Conservation (phyloP, 345 rosid species). For the Gossypium turneri region DNA sequence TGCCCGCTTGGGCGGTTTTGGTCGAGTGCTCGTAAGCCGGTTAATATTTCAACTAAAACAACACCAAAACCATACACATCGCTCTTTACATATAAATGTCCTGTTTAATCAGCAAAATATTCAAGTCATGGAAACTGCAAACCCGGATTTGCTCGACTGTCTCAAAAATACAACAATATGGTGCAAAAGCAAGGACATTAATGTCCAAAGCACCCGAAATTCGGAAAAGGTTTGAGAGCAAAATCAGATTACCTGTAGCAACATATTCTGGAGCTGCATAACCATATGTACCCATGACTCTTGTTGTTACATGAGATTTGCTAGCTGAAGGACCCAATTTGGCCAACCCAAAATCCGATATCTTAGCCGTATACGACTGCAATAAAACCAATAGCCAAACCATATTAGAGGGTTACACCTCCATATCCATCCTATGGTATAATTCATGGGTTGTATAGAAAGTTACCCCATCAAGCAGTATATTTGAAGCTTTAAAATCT, state of each 20-base stretch:
- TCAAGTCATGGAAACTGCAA: neutral
- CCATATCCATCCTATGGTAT: neutral
- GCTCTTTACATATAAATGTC: slow-evolving; percentile 91
- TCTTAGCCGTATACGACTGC: slow-evolving; percentile 80
- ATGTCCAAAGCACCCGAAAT: slow-evolving; percentile 4
- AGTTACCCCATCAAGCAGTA: slow-evolving; percentile 82
- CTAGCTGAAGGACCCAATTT: slow-evolving; percentile 95
- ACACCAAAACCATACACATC: slow-evolving; percentile 95
- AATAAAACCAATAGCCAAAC: slow-evolving; percentile 8
- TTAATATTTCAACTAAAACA: slow-evolving; percentile 79
- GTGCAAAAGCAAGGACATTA: neutral
- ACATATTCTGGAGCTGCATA: slow-evolving; percentile 99
- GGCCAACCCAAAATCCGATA: slow-evolving; percentile 96
- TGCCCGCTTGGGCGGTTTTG: slow-evolving; percentile 60
- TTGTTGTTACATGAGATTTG: slow-evolving; percentile 91
- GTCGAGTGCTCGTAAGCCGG: slow-evolving; percentile 77
- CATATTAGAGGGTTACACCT: neutral
- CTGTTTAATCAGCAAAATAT: slow-evolving; percentile 32
- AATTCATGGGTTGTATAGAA: neutral
- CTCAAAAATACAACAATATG: neutral
- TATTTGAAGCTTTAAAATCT: slow-evolving; percentile 92
- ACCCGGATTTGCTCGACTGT: neutral
- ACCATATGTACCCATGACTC: slow-evolving; percentile 90
- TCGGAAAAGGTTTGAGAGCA: slow-evolving; percentile 1
- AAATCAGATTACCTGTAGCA: slow-evolving; percentile 58